phyloP scores from a whole-genome alignment of 306 rosid genomes.

The Echinosophora koreensis region DNA sequence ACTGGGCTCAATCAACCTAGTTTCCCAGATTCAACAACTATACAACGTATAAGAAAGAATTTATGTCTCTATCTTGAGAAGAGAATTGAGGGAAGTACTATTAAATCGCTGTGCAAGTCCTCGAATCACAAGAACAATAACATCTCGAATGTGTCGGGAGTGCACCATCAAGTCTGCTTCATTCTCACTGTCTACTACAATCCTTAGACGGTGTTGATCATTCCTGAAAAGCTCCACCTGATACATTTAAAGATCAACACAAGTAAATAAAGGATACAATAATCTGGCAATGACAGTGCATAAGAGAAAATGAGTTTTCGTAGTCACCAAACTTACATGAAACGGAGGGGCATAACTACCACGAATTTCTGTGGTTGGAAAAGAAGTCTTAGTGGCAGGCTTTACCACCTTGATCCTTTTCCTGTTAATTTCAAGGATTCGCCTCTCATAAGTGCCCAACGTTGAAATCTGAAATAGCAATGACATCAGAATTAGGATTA shows the following conservation, averaged over 20 bases:
- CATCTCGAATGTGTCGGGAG: constrained; percentile 94
- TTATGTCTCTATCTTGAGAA: constrained; percentile 89
- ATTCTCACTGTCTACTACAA: constrained; percentile 87
- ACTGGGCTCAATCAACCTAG: constrained; percentile 32
- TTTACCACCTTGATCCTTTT: constrained; percentile 93
- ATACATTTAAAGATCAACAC: constrained; percentile 38
- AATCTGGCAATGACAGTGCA: constrained; percentile 4
- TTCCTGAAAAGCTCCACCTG: constrained; percentile 95
- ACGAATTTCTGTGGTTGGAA: constrained; percentile 92
- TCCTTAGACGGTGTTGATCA: constrained; percentile 88
- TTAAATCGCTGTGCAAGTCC: constrained; percentile 97
- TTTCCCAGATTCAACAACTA: constrained; percentile 38
- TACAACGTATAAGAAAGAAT: constrained; percentile 27
- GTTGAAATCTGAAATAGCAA: constrained; percentile 66
- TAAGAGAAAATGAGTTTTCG: constrained; percentile 2
- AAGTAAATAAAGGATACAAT: constrained; percentile 24
- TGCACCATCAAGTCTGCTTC: constrained; percentile 95
- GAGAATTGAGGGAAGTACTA: constrained; percentile 96
- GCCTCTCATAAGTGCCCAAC: constrained; percentile 77
- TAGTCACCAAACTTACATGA: constrained; percentile 69
- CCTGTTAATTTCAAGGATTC: constrained; percentile 84
- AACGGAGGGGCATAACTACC: constrained; percentile 96
- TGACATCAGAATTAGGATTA: constrained; percentile 19
- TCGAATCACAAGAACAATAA: constrained; percentile 85
- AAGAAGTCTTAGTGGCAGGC: constrained; percentile 94